Base-by-base conservation (phyloP, 2,329 filamentous ascomycete species). In the Rutstroemia sydowiana region DNA sequence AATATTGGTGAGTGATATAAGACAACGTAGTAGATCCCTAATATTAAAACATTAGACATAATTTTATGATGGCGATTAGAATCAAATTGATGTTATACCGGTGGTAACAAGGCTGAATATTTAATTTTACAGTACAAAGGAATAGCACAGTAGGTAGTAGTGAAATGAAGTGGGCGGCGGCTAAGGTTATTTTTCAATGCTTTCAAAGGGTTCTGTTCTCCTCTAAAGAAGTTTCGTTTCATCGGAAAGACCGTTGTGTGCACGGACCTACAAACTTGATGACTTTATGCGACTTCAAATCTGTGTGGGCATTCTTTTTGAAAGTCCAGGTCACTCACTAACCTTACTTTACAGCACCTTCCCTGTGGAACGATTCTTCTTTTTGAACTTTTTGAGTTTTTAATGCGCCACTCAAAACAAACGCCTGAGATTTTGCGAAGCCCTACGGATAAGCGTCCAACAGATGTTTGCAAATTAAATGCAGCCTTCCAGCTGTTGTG, bases 401-500 rank as follows among this genome's bases (percentile, higher is more conserved):
- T 26, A 16, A 39, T 32, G 18, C 41, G 20, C 42, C n/a, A 20
- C 40, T 45, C 13, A 36, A 51, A 31, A 23, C 14, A 7, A 40
- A 9, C 18, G 16, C 39, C 32, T 51, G 32, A 23, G 23, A 45
- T 41, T 14, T 37, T 13, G 37, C 5, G 23, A 39, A 18, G 13
- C 11, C 21, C 18, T 28, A 16, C 39, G 13, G 9, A 31, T 39
- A 45, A 45, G 31, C 23, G 16, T 16, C 13, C 49, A 39, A 31
- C 55, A 58, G 54, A 63, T 63, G 59, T 56, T 48, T 45, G 45
- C 44, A 48, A 51, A 55, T 56, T 62, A 57, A 49, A 63, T 64
- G 63, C 53, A 56, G 60, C 55, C 58, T 56, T 57, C 53, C 56
- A 57, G 46, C 48, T 50, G 64, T 66, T 66, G 70, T 70, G 68